Percentiles rank a stretch among this genome's conserved stretches.
phyloP scores from a whole-genome alignment of 129 eudicot species.

The Centrapalus pauciflorus region DNA sequence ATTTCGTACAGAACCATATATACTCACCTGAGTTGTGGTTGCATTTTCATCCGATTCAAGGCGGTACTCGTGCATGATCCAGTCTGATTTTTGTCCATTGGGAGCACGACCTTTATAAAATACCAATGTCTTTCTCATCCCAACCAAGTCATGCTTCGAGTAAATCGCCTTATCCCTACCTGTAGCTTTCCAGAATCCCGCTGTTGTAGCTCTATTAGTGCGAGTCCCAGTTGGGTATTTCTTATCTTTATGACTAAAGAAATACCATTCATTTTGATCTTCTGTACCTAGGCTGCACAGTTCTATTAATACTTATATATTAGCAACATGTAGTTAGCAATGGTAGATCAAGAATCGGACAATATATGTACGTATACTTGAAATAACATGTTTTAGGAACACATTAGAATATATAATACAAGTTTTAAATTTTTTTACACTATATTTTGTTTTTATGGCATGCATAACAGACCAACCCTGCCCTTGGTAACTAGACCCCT shows the following conservation, averaged over 20 bases:
- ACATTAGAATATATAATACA: too few relatives aligned
- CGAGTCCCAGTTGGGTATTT: constrained; percentile 93
- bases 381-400: too few relatives aligned
- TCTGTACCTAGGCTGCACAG: constrained; percentile 78
- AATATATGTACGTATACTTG: too few relatives aligned
- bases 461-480: too few relatives aligned
- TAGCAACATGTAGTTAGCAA: background rate
- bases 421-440: too few relatives aligned
- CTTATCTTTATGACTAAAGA: constrained; percentile 92
- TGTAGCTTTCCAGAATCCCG: constrained; percentile 97
- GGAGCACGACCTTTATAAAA: constrained; percentile 93
- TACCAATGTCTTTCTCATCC: constrained; percentile 93
- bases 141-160: constrained; percentile 75
- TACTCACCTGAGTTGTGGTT: constrained; percentile 60
- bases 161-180: constrained; percentile 92
- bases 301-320: constrained; percentile 35
- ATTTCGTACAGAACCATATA: background rate
- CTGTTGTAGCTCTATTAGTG: constrained; percentile 91
- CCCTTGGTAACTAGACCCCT: too few relatives aligned
- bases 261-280: constrained; percentile 90
- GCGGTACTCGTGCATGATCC: constrained; percentile 95
- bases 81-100: constrained; percentile 89
- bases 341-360: too few relatives aligned
- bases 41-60: constrained; percentile 89
- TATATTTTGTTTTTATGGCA: too few relatives aligned